Base-by-base conservation (phyloP, 805 yeast species). In the Maudiozyma pseudohumilis region DNA sequence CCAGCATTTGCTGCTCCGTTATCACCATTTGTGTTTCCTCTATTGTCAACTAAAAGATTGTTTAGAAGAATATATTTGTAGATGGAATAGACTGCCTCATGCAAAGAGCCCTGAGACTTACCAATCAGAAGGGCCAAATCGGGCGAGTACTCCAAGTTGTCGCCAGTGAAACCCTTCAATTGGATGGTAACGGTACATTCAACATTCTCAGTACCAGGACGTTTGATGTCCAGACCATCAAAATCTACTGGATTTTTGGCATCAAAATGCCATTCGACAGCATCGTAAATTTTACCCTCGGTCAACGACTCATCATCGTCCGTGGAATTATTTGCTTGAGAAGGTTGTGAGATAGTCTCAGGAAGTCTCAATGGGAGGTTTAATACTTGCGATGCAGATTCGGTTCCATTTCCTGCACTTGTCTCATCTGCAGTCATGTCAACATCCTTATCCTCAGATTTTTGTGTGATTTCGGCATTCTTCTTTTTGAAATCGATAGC, bases 211-310 rank as follows among this genome's bases (percentile, higher is more conserved):
- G 67, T 62, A 2, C 97, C 97, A 13, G 71, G 65, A 50, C 98
- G 75, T 52, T 81, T 81, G 39, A 92, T 74, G 54, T 88, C 96
- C 40, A 92, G 62, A 1, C 94, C 96, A 59, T 92, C 97, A 56
- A 89, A 89, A 37, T 77, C 75, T 0, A 70, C 72, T 12, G 65
- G 56, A 40, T 60, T 55, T 28, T 60, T 59, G 5, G 69, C 60
- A 41, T 77, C 80, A 47, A 80, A 88, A 59, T 87, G 88, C 98
- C 98, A 92, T 59, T 92, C 96, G 31, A 89, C 75, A 11, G 55
- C 55, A 40, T 54, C 59, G 6, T 39, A 38, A 18, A 53, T 52
- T 20, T 28, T 16, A 11, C 12, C 10, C 19, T 33, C 29, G 12
- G 12, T 23, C 16, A 15, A 11, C 7, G 35, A 12, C 19, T 34